These are phyloP conservation scores for Scleroderma citrinum DNA, from an alignment of 768 basidiomycete genomes.

Conservation along the genomic window DNA sequence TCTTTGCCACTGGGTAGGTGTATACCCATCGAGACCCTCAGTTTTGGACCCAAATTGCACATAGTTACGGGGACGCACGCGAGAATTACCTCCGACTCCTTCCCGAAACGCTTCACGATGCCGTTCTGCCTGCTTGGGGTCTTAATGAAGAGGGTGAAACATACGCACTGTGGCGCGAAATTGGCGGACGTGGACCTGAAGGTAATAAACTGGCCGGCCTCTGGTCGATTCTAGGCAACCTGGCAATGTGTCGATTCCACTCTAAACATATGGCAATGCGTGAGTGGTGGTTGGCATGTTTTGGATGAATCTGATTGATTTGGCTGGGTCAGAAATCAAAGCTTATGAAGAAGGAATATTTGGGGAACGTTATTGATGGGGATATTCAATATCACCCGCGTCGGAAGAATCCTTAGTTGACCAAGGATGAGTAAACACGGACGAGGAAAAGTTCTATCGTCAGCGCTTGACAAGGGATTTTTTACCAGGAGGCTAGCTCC, in stretches of 20 bases:
- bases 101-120: background rate
- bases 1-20: conserved; percentile 35
- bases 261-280: conserved; percentile 63
- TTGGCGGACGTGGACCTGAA: conserved; percentile 35
- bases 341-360: conserved; percentile 51
- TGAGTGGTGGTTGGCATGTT: conserved; percentile 28
- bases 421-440: too few species aligned
- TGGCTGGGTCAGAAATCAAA: conserved; percentile 52
- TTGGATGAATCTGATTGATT: background rate
- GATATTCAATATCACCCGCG: background rate
- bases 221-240: conserved; percentile 60
- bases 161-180: conserved; percentile 34
- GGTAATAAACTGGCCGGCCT: conserved; percentile 22
- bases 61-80: conserved; percentile 7
- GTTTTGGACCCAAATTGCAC: too few species aligned
- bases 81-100: conserved; percentile 3
- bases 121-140: conserved; percentile 16
- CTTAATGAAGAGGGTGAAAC: conserved; percentile 20
- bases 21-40: background rate
- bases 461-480: too few species aligned
- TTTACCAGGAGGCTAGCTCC: too few species aligned
- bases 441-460: too few species aligned
- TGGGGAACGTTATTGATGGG: conserved; percentile 9
- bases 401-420: too few species aligned
- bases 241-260: conserved; percentile 58